These are phyloP conservation scores for Penicillium cataractarum DNA, from an alignment of 495 filamentous ascomycete species.

Conservation along the genomic window DNA sequence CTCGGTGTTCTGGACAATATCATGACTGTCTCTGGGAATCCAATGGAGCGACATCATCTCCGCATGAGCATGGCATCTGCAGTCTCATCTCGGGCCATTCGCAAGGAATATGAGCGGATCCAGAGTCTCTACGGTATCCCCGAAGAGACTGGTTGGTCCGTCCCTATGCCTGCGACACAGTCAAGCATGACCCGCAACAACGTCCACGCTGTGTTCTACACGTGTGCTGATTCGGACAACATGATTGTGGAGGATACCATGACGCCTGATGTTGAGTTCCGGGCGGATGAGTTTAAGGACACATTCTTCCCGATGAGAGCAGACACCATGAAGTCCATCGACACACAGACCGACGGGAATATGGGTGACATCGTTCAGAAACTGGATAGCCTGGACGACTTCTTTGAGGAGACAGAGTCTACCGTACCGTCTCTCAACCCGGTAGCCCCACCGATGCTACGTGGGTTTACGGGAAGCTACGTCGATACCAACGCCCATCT, in stretches of 20 bases:
- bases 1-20: conserved; percentile 90
- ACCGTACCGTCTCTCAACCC: conserved; percentile 49
- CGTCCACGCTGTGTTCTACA: conserved; percentile 96
- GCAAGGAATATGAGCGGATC: conserved; percentile 92
- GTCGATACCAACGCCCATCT: conserved; percentile 81
- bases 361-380: conserved; percentile 87
- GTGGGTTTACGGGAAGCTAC: conserved; percentile 64
- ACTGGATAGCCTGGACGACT: conserved; percentile 91
- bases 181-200: conserved; percentile 82
- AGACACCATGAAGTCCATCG: conserved; percentile 90
- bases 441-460: conserved; percentile 56
- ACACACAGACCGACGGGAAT: conserved; percentile 73
- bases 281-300: conserved; percentile 82
- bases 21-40: conserved; percentile 89
- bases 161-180: conserved; percentile 89
- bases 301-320: conserved; percentile 80
- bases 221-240: conserved; percentile 69
- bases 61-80: conserved; percentile 92
- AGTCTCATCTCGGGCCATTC: conserved; percentile 75
- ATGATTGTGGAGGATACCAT: conserved; percentile 60
- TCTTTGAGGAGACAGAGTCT: conserved; percentile 74
- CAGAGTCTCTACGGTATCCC: conserved; percentile 96
- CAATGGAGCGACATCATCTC: conserved; percentile 90
- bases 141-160: conserved; percentile 93
- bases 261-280: conserved; percentile 89